A percentile compares a stretch with the other conserved stretches of the same genome.
Evolutionary conservation across 2,329 filamentous ascomycete species (phyloP).

Genomic region (Hirsutella rhossiliensis): DNA sequence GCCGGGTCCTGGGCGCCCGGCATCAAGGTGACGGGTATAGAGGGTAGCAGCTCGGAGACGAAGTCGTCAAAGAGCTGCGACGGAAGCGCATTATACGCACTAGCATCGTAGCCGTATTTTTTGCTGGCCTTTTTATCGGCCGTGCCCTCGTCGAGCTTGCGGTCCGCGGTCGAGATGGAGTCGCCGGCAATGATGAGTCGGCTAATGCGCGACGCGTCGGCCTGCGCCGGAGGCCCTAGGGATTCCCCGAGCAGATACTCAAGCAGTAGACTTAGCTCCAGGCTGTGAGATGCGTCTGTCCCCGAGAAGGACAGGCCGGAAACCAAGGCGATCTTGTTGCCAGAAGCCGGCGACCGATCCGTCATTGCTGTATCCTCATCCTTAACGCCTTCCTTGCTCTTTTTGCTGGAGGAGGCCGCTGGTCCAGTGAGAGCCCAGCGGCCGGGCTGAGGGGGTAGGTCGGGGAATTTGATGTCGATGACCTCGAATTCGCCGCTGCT

Average conservation of each 20-base stretch:
- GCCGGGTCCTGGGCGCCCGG: conserved; percentile 79
- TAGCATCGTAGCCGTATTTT: conserved; percentile 91
- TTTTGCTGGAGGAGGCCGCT: conserved; percentile 15
- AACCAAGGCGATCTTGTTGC: conserved; percentile 64
- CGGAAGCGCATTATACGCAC: conserved; percentile 75
- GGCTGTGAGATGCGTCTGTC: conserved; percentile 55
- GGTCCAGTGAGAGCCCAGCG: conserved; percentile 61
- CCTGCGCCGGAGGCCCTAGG: conserved; percentile 46
- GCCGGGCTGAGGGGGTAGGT: conserved; percentile 68
- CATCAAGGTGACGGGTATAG: conserved; percentile 78
- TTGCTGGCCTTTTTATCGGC: conserved; percentile 43
- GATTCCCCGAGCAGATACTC: conserved; percentile 85
- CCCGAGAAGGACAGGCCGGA: conserved; percentile 81
- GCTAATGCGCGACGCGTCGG: conserved; percentile 55
- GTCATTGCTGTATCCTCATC: conserved; percentile 47
- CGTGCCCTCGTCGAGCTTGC: conserved; percentile 24
- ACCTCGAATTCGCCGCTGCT: conserved; percentile 85
- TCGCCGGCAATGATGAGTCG: conserved; percentile 87
- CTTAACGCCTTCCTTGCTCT: conserved; percentile 22
- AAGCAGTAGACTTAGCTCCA: conserved; percentile 65
- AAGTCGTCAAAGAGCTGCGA: conserved; percentile 77
- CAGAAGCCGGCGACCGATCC: conserved; percentile 20
- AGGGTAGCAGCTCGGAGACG: conserved; percentile 68
- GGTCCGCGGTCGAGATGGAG: conserved; percentile 57
- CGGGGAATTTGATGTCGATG: conserved; percentile 78